Evolutionary conservation across 768 basidiomycete species (phyloP), one percentile per base, ranked within the genome.

Genomic region (Panus rudis): DNA sequence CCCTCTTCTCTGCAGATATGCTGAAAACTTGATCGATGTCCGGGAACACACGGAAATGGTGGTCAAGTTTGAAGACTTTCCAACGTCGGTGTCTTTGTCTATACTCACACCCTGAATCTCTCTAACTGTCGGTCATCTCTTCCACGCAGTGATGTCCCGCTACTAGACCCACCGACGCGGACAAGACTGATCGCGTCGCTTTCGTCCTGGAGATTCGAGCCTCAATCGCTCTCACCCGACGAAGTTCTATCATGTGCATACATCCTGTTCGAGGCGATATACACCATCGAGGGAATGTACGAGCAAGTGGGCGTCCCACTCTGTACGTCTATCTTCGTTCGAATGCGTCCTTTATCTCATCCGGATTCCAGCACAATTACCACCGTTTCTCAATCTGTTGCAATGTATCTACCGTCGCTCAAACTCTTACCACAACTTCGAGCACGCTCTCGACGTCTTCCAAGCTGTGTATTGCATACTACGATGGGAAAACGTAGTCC

Each of bases 351-450:
- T 31, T 23, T 10, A 13, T 6, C n/a, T 20, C 22, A 4, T 45
- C 6, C 22, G 21, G 32, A 8, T 17, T 37, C 39, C 61, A 91
- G 92, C 72, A 51, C 79, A 83, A 64, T 73, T 97, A 50, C 74
- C 78, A 16, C 64, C 77, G 8, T 84, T 98, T 54, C 72, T 99
- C 30, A 78, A 79, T 52, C 89, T 94, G 51, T 75, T 98, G n/a
- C 79, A 84, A n/a, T 78, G 79, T 22, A 82, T 94, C 39, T 99
- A 99, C 62, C 85, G 92, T 48, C 73, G 77, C 40, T 80, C 83
- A 45, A 97, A 97, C 65, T 84, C 86, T 21, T 99, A 99, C 62
- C 96, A 99, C 71, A 99, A 98, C 58, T 98, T 94, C 59, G 81
- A 90, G 48, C 96, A 99, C 64, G 96, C 93, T 1, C 70, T 96